phyloP scores from a whole-genome alignment of 768 basidiomycete species.

The Panellus pusillus region DNA sequence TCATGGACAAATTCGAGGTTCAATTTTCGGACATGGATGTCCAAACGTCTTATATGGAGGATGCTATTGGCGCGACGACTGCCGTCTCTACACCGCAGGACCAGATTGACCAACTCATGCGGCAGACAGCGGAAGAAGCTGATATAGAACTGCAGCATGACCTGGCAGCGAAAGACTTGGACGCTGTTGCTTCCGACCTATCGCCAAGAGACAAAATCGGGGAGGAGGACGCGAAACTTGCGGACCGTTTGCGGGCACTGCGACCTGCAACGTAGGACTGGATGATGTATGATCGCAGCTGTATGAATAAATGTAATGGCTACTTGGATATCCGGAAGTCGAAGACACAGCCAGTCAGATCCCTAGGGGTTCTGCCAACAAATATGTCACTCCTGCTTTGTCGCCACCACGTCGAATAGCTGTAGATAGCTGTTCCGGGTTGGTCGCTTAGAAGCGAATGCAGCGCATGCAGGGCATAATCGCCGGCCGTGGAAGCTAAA shows the following conservation, averaged over 20 bases:
- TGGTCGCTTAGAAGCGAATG: too few relatives aligned
- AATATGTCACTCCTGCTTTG: too few relatives aligned
- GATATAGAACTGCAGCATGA: constrained; percentile 95
- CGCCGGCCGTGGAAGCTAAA: too few relatives aligned
- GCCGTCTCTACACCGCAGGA: constrained; percentile 95
- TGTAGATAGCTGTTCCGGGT: too few relatives aligned
- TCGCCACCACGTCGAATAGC: too few relatives aligned
- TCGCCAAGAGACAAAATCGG: constrained; percentile 51
- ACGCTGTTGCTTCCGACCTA: constrained; percentile 61
- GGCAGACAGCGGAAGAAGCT: constrained; percentile 95
- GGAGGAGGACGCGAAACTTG: constrained; percentile 81
- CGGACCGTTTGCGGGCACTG: constrained; percentile 84
- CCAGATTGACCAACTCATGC: constrained; percentile 89
- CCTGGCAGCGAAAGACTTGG: constrained; percentile 63
- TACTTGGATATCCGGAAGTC: too few relatives aligned
- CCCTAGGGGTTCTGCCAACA: too few relatives aligned
- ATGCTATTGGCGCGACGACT: constrained; percentile 90
- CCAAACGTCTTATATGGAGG: constrained; percentile 97
- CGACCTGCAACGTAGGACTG: constrained; percentile 53
- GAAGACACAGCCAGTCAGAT: too few relatives aligned
- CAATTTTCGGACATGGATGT: constrained; percentile 98
- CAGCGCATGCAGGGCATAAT: too few relatives aligned
- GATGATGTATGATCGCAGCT: neutral
- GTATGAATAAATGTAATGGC: too few relatives aligned
- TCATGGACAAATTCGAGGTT: constrained; percentile 99